A percentile compares a stretch with the other conserved stretches of the same genome.
Evolutionary conservation across 371 early-diverging fungal genomes (phyloP).

Genomic region (Amoeboaphelidium occidentale): DNA sequence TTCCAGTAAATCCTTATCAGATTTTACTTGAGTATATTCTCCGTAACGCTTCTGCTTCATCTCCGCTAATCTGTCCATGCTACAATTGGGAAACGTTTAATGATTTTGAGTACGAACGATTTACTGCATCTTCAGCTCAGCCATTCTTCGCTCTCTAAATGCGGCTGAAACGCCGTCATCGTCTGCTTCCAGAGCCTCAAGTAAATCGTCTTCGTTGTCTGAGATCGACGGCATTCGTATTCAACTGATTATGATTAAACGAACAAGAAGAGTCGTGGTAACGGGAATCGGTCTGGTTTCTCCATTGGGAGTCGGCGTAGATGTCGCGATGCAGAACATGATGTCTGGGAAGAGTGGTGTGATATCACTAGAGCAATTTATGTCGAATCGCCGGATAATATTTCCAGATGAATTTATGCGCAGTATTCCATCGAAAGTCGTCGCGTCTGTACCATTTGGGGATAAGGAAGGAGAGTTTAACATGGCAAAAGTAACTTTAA

Average conservation of each 20-base stretch:
- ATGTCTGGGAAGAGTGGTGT: constrained; percentile 48
- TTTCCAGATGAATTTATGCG: no score
- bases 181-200: constrained; percentile 38
- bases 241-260: no score
- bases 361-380: constrained; percentile 23
- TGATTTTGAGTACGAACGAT: neutral
- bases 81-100: neutral
- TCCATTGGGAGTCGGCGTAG: constrained; percentile 56
- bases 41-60: constrained; percentile 42
- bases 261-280: constrained; percentile 75
- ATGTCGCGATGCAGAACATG: constrained; percentile 44
- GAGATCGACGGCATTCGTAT: no score
- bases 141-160: constrained; percentile 32
- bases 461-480: neutral
- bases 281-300: constrained; percentile 86
- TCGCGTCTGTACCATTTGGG: neutral
- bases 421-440: no score
- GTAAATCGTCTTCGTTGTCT: constrained; percentile 31
- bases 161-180: constrained; percentile 19
- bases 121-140: constrained; percentile 31
- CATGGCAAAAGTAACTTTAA: neutral
- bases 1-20: constrained; percentile 67
- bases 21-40: constrained; percentile 39
- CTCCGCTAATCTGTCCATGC: constrained; percentile 12
- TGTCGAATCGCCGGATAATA: constrained; percentile 3